phyloP scores from a whole-genome alignment of 1,139 yeast genomes.

The Starmera stellimalicola region DNA sequence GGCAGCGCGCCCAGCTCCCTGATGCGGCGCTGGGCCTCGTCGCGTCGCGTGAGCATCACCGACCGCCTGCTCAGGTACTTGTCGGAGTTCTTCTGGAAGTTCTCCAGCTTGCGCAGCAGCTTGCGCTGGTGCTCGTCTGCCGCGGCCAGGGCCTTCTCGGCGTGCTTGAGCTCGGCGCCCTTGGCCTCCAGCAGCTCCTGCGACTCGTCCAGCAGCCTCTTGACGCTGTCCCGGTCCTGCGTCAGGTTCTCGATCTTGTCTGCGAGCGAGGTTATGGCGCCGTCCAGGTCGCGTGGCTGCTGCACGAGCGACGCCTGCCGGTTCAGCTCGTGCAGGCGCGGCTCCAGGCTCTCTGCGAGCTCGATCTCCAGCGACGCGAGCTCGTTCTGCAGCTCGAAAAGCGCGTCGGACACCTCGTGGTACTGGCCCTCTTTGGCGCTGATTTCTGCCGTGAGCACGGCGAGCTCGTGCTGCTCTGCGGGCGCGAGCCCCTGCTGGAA shows the following conservation, averaged over 20 bases:
- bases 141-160: slow-evolving; percentile 34
- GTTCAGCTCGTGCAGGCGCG: slow-evolving; percentile 28
- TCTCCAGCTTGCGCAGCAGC: slow-evolving; percentile 48
- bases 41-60: slow-evolving; percentile 50
- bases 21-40: slow-evolving; percentile 64
- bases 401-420: slow-evolving; percentile 32
- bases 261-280: slow-evolving; percentile 16
- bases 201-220: slow-evolving; percentile 24
- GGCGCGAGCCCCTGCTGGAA: slow-evolving; percentile 45
- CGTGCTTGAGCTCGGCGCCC: slow-evolving; percentile 20
- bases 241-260: slow-evolving; percentile 26
- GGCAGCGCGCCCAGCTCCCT: slow-evolving; percentile 83
- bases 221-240: slow-evolving; percentile 22
- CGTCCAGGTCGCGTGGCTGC: slow-evolving; percentile 11
- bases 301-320: slow-evolving; percentile 14
- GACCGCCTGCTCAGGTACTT: slow-evolving; percentile 57
- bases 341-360: slow-evolving; percentile 42
- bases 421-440: slow-evolving; percentile 32
- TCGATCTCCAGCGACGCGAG: slow-evolving; percentile 49
- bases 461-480: slow-evolving; percentile 36
- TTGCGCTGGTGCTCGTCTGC: slow-evolving; percentile 50
- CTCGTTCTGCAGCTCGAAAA: slow-evolving; percentile 41
- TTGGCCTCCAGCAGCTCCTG: slow-evolving; percentile 21
- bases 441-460: slow-evolving; percentile 30
- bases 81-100: slow-evolving; percentile 57